These are phyloP conservation scores for Cutaneotrichosporon mucoides DNA, from an alignment of 1,284 basidiomycete genomes.

Conservation along the genomic window DNA sequence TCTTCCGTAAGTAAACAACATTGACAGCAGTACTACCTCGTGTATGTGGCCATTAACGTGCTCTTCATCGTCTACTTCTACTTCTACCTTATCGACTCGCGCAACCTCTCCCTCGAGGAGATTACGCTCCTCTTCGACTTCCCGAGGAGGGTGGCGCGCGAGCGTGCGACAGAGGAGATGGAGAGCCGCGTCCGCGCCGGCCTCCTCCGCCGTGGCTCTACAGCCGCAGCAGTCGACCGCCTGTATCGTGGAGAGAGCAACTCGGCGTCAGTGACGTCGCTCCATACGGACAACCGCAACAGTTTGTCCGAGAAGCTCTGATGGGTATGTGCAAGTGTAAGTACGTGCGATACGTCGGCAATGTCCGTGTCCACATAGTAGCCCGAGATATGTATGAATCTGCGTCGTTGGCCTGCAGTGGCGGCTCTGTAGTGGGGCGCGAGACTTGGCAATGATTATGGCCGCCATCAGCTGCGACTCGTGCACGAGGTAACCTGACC, in stretches of 20 bases:
- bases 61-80: conserved; percentile 11
- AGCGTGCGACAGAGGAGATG: conserved; percentile 13
- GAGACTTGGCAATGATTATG: too few species aligned
- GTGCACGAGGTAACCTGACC: too few species aligned
- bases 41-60: conserved; percentile 15
- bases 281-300: too few species aligned
- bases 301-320: too few species aligned
- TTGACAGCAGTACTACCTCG: conserved; percentile 4
- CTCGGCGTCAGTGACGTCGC: neutral
- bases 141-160: conserved; percentile 16
- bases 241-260: conserved; percentile 1
- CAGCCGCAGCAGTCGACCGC: neutral
- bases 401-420: too few species aligned
- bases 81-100: conserved; percentile 14
- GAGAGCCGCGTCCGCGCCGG: conserved; percentile 4
- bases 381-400: too few species aligned
- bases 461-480: too few species aligned
- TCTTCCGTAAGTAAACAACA: too few species aligned
- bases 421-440: too few species aligned
- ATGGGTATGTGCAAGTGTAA: too few species aligned
- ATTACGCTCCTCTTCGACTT: conserved; percentile 15
- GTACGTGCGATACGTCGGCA: too few species aligned
- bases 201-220: conserved; percentile 1
- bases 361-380: too few species aligned
- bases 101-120: conserved; percentile 14